These are phyloP conservation scores for Nigrograna mackinnonii DNA, from an alignment of 2,329 filamentous ascomycete species.

Conservation along the genomic window DNA sequence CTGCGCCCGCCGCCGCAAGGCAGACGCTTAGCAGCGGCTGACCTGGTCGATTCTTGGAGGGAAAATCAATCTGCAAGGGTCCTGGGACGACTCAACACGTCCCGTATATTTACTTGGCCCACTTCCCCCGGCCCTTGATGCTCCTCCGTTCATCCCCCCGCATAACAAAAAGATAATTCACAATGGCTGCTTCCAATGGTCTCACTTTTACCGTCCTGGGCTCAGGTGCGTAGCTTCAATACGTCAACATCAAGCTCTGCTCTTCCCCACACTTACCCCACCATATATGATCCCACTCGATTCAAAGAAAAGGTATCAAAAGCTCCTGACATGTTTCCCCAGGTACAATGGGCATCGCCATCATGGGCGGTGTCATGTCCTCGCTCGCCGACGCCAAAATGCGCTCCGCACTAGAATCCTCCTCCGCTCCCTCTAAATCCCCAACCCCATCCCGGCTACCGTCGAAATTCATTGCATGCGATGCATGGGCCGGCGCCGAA, in stretches of 20 bases:
- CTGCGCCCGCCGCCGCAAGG: too few species aligned
- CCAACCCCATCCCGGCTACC: conserved; percentile 63
- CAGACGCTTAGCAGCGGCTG: too few species aligned
- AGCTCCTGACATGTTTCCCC: too few species aligned
- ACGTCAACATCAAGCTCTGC: conserved; percentile 10
- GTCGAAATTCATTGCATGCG: conserved; percentile 78
- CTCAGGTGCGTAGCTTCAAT: conserved; percentile 64
- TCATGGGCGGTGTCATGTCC: conserved; percentile 77
- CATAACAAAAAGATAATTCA: too few species aligned
- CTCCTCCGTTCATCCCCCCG: too few species aligned
- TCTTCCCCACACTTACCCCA: conserved; percentile 1
- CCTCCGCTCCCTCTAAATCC: conserved; percentile 40
- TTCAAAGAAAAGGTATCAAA: conserved; percentile 3
- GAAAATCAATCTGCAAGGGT: too few species aligned
- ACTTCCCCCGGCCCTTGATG: too few species aligned
- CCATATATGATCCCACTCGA: background rate
- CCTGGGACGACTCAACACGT: too few species aligned
- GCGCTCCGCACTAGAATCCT: conserved; percentile 39
- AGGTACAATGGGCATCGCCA: conserved; percentile 86
- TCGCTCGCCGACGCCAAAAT: conserved; percentile 59
- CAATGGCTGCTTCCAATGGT: conserved; percentile 40
- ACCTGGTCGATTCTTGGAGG: too few species aligned
- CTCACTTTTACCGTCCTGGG: conserved; percentile 81
- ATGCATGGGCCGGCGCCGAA: conserved; percentile 70
- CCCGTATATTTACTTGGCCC: too few species aligned